Conservation (phyloP, 352 stramenopile genomes). For the Phytophthora ramorum region DNA sequence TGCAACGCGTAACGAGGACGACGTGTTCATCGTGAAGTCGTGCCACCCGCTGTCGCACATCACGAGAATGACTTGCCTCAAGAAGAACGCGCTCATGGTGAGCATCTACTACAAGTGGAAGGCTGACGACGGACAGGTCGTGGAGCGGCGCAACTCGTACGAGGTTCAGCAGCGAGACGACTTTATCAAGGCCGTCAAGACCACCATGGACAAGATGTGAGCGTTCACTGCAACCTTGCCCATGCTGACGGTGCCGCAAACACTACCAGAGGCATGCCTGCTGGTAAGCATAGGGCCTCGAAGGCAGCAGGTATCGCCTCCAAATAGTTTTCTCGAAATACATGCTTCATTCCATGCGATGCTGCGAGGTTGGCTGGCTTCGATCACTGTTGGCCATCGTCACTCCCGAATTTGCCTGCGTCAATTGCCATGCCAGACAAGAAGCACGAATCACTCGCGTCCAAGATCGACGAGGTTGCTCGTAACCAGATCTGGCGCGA, state of each 20-base stretch:
- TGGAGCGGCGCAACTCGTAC: conserved; percentile 80
- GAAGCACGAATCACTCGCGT: conserved; percentile 77
- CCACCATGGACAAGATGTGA: conserved; percentile 84
- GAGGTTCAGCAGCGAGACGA: conserved; percentile 88
- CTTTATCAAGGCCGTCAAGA: conserved; percentile 87
- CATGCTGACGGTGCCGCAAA: background rate
- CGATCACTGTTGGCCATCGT: background rate
- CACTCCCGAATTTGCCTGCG: conserved; percentile 14
- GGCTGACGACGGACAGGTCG: conserved; percentile 37
- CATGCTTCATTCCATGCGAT: conserved; percentile 32
- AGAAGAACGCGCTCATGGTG: conserved; percentile 90
- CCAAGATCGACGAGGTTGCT: conserved; percentile 86
- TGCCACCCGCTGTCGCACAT: conserved; percentile 78
- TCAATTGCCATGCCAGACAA: conserved; percentile 63
- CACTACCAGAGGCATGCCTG: background rate
- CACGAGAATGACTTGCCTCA: conserved; percentile 87
- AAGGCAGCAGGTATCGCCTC: background rate
- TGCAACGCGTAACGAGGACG: conserved; percentile 67
- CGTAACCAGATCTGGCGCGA: conserved; percentile 91
- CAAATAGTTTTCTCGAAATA: conserved; percentile 44
- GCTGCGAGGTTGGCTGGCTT: conserved; percentile 3
- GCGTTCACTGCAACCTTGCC: background rate
- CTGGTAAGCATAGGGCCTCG: too few species aligned
- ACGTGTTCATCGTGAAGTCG: conserved; percentile 81
- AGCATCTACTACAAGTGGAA: conserved; percentile 90